These are phyloP conservation scores for Arachis stenosperma DNA, from an alignment of 306 rosid species.

Conservation along the genomic window DNA sequence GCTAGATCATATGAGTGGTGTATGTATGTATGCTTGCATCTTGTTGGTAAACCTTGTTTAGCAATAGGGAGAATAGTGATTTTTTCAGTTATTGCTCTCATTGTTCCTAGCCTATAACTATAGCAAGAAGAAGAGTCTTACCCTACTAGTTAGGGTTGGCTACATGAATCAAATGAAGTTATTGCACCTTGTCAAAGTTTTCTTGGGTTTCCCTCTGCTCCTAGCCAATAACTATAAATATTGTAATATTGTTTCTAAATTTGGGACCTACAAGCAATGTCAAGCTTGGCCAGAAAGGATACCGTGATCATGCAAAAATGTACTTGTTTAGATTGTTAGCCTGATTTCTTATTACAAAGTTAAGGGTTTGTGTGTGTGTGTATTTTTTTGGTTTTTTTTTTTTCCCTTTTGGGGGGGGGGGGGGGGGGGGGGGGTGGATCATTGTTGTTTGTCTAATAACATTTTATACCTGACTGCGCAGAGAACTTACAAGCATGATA, in stretches of 20 bases:
- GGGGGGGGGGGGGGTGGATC: neutral
- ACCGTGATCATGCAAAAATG: slow-evolving; percentile 15
- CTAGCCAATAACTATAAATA: too few species aligned
- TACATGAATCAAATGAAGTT: too few species aligned
- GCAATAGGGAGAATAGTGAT: slow-evolving; percentile 15
- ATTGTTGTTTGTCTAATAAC: slow-evolving; percentile 14
- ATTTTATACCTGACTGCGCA: slow-evolving; percentile 44
- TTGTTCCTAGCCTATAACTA: neutral
- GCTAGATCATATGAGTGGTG: neutral
- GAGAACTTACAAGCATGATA: slow-evolving; percentile 69
- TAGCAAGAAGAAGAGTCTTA: neutral
- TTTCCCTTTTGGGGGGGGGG: too few species aligned
- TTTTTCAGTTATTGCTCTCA: neutral
- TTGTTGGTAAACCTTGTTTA: slow-evolving; percentile 16
- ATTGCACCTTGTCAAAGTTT: too few species aligned
- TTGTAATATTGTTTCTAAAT: slow-evolving; percentile 6
- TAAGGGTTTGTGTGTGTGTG: neutral
- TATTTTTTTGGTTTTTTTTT: too few species aligned
- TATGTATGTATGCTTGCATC: neutral
- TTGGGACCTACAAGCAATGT: slow-evolving; percentile 12
- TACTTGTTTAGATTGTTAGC: slow-evolving; percentile 26
- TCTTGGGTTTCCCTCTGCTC: too few species aligned
- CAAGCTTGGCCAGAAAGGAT: neutral
- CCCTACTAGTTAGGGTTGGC: too few species aligned
- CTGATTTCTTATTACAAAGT: slow-evolving; percentile 3